These are phyloP conservation scores for Yamadazyma diddensiae DNA, from an alignment of 1,139 yeast genomes.

Conservation along the genomic window DNA sequence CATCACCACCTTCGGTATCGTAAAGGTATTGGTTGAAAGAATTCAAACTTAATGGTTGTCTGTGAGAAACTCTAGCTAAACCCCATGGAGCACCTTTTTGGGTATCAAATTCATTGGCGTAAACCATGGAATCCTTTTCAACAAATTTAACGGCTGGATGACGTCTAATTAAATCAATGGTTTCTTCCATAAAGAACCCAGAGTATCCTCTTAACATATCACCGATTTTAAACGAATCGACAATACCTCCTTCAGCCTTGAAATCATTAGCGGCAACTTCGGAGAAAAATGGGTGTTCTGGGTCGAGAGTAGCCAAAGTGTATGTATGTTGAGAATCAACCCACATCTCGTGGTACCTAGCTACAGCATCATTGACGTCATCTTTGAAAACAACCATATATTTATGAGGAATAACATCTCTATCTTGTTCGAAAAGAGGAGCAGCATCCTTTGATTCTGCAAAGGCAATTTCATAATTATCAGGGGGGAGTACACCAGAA, in stretches of 20 bases:
- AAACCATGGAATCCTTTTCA: conserved; percentile 34
- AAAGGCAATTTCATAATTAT: conserved; percentile 14
- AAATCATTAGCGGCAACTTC: conserved; percentile 31
- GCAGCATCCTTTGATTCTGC: conserved; percentile 14
- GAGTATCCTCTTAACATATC: conserved; percentile 28
- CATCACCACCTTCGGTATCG: conserved; percentile 41
- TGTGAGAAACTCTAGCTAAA: conserved; percentile 34
- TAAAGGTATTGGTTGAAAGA: conserved; percentile 27
- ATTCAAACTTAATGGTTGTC: conserved; percentile 58
- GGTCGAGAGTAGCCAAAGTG: conserved; percentile 23
- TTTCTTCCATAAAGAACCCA: conserved; percentile 29
- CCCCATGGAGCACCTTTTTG: conserved; percentile 37
- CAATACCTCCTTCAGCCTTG: conserved; percentile 52
- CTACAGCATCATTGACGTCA: conserved; percentile 21
- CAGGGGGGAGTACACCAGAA: no score
- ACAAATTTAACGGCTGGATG: conserved; percentile 33
- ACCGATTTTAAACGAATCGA: conserved; percentile 38
- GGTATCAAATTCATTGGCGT: conserved; percentile 31
- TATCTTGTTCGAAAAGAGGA: conserved; percentile 12
- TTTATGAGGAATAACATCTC: conserved; percentile 48
- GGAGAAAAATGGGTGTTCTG: conserved; percentile 32
- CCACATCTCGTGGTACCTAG: conserved; percentile 63
- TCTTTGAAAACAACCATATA: conserved; percentile 38
- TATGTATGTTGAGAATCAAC: conserved; percentile 48
- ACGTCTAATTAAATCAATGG: conserved; percentile 24